Evolutionary conservation across 2,329 filamentous ascomycete genomes (phyloP).

Genomic region (Shiraia bambusicola): DNA sequence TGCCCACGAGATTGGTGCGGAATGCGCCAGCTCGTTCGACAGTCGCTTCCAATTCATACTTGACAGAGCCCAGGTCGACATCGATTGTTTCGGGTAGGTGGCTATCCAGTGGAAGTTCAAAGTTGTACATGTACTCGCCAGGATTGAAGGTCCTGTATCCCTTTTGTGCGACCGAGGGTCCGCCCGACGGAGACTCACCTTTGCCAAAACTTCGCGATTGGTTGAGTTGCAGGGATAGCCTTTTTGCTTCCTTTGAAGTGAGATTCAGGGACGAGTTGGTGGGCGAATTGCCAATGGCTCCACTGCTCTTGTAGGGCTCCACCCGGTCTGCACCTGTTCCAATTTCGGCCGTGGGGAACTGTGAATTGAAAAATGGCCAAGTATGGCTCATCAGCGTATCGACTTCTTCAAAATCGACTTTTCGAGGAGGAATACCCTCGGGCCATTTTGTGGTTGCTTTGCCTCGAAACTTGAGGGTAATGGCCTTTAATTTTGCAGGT

Average conservation of each 20-base stretch:
- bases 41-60: slow-evolving; percentile 82
- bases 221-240: slow-evolving; percentile 75
- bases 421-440: slow-evolving; percentile 87
- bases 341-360: slow-evolving; percentile 60
- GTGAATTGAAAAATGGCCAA: slow-evolving; percentile 88
- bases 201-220: slow-evolving; percentile 85
- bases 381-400: slow-evolving; percentile 85
- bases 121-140: slow-evolving; percentile 72
- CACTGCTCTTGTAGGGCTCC: slow-evolving; percentile 54
- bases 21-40: slow-evolving; percentile 88
- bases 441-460: slow-evolving; percentile 92
- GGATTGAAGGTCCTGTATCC: slow-evolving; percentile 85
- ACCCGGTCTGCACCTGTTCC: slow-evolving; percentile 65
- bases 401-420: slow-evolving; percentile 79
- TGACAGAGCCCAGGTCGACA: slow-evolving; percentile 81
- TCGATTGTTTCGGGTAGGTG: slow-evolving; percentile 80
- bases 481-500: slow-evolving; percentile 86
- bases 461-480: slow-evolving; percentile 83
- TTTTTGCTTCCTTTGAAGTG: slow-evolving; percentile 58
- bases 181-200: slow-evolving; percentile 62
- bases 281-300: slow-evolving; percentile 48
- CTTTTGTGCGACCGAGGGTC: slow-evolving; percentile 66
- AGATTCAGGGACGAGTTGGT: slow-evolving; percentile 49
- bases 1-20: slow-evolving; percentile 80
- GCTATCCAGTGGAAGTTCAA: slow-evolving; percentile 81